Evolutionary conservation across 345 rosid species (phyloP).

Genomic region (Raphanus raphanistrum): DNA sequence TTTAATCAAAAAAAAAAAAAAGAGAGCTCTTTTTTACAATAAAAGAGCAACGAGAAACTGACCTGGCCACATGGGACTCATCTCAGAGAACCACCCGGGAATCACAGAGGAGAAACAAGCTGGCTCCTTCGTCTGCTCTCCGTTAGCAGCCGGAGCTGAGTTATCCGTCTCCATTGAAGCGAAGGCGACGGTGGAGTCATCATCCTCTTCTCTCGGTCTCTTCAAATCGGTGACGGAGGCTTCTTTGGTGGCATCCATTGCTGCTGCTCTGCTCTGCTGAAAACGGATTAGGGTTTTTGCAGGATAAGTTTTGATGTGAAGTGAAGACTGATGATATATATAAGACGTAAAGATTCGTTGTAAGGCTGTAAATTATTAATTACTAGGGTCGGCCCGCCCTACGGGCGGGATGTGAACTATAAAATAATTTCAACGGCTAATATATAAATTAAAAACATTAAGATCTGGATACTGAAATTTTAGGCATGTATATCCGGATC

Average conservation of each 20-base stretch:
- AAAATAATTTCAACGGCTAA: too few species aligned
- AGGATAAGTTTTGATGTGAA: not conserved
- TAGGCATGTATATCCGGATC: too few species aligned
- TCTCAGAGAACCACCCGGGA: conserved; percentile 91
- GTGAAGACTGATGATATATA: conserved; percentile 21
- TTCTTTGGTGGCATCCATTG: conserved; percentile 33
- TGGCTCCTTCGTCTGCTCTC: conserved; percentile 32
- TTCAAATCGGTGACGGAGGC: conserved; percentile 51
- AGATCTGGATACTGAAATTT: too few species aligned
- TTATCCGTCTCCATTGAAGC: conserved; percentile 41
- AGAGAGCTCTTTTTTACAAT: not conserved
- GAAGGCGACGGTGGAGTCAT: conserved; percentile 33
- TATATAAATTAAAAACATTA: too few species aligned
- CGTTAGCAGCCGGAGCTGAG: conserved; percentile 19
- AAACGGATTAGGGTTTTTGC: conserved; percentile 30
- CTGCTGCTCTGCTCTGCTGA: not conserved
- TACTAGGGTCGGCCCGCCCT: too few species aligned
- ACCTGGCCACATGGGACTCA: conserved; percentile 97
- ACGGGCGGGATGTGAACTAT: too few species aligned
- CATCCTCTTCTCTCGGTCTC: conserved; percentile 61
- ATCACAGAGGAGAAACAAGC: conserved; percentile 64
- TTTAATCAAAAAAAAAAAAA: not conserved
- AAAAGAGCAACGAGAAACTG: not conserved
- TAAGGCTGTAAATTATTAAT: not conserved
- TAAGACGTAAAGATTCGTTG: conserved; percentile 3